Percentiles rank a stretch among this genome's conserved stretches.
Conservation (phyloP, 1,284 basidiomycete genomes). For the Meira nashicola region DNA sequence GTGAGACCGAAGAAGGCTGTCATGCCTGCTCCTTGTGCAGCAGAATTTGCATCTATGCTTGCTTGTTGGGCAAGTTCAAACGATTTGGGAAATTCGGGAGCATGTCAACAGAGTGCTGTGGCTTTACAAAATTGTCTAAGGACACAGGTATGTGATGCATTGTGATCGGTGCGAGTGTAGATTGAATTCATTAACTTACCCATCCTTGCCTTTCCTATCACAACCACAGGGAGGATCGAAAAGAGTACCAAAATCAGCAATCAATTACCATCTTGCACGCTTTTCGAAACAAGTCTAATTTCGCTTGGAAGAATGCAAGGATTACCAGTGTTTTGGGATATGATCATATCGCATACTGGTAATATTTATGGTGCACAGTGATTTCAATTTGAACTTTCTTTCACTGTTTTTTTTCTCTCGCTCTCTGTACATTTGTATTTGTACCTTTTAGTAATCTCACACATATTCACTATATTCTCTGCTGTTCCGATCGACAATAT, state of each 20-base stretch:
- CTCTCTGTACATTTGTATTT: no score
- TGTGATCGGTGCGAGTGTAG: no score
- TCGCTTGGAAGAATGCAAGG: no score
- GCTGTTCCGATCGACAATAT: no score
- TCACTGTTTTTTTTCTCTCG: no score
- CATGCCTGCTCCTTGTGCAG: slow-evolving; percentile 65
- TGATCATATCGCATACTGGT: no score
- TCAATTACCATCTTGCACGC: slow-evolving; percentile 51
- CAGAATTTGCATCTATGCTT: slow-evolving; percentile 75
- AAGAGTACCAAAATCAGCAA: slow-evolving; percentile 39
- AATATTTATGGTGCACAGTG: no score
- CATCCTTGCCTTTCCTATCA: background rate
- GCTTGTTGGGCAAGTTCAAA: slow-evolving; percentile 82
- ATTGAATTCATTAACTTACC: background rate
- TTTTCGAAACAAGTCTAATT: slow-evolving; percentile 39
- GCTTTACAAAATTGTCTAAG: slow-evolving; percentile 79
- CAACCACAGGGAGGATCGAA: slow-evolving; percentile 21
- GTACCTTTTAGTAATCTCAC: no score
- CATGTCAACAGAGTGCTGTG: slow-evolving; percentile 67
- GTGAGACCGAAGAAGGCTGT: slow-evolving; percentile 64
- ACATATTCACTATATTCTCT: no score
- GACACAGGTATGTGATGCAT: slow-evolving; percentile 62
- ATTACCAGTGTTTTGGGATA: no score
- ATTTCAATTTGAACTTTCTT: no score
- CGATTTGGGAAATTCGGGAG: slow-evolving; percentile 63